Evolutionary conservation across 2,329 filamentous ascomycete genomes (phyloP).

Genomic region (Calonectria hawksworthii): DNA sequence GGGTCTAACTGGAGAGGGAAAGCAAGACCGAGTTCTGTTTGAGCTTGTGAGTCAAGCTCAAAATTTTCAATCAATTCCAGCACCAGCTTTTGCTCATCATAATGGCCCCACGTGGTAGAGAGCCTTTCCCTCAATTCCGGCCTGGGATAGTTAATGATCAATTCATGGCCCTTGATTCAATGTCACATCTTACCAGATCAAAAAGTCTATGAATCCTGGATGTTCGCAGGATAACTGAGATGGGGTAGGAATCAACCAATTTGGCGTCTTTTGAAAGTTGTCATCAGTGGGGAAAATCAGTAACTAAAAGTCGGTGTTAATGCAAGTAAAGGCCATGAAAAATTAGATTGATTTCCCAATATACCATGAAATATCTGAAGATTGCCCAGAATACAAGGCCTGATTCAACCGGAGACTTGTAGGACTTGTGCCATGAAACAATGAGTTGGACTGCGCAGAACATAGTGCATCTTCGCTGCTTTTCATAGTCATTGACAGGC

Average conservation of each 20-base stretch:
- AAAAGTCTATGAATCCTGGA: not conserved
- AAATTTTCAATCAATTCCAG: not conserved
- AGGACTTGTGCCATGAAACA: not conserved
- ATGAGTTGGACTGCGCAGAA: not conserved
- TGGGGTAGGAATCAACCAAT: not conserved
- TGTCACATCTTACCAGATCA: not conserved
- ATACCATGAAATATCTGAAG: not conserved
- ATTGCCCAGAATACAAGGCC: not conserved
- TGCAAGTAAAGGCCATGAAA: no score
- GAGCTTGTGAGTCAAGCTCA: not conserved
- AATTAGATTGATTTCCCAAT: no score
- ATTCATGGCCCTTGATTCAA: no score
- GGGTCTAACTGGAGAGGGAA: not conserved
- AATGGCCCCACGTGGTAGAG: not conserved
- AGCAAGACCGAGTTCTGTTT: not conserved
- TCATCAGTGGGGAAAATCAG: not conserved
- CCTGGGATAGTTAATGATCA: not conserved
- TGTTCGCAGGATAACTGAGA: not conserved
- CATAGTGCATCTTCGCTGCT: not conserved
- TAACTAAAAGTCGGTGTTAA: not conserved
- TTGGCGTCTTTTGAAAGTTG: not conserved
- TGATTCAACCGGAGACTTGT: not conserved
- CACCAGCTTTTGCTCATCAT: not conserved
- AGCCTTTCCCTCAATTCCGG: not conserved
- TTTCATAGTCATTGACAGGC: not conserved